Evolutionary conservation across 441 rosid species (phyloP).

Genomic region (Pelargonium exstipulatum): DNA sequence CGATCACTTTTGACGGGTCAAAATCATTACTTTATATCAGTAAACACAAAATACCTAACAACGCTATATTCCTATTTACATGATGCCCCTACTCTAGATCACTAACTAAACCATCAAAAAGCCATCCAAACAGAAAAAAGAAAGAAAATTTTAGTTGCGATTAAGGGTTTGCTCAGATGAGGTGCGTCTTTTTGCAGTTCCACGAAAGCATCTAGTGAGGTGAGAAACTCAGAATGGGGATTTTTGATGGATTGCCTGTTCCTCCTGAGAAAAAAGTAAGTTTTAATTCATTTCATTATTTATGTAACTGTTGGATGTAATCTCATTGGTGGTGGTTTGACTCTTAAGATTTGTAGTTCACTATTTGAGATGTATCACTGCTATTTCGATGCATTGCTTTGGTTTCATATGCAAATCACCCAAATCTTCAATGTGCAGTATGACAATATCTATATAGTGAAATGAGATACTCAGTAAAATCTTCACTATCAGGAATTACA

Average conservation of each 20-base stretch:
- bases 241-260: slow-evolving; percentile 86
- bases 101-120: background rate
- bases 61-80: too few relatives aligned
- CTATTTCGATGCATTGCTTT: background rate
- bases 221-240: slow-evolving; percentile 48
- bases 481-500: too few relatives aligned
- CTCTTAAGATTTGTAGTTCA: background rate
- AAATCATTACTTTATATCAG: background rate
- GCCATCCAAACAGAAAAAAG: background rate
- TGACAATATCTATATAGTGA: too few relatives aligned
- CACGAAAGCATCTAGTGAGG: slow-evolving; percentile 19
- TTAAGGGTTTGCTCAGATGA: background rate
- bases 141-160: background rate
- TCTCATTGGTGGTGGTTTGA: background rate
- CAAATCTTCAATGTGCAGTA: too few relatives aligned
- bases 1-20: background rate
- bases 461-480: too few relatives aligned
- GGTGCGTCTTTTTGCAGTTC: background rate
- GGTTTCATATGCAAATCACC: background rate
- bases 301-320: slow-evolving; percentile 3
- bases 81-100: background rate
- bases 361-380: background rate
- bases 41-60: background rate
- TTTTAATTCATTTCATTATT: slow-evolving; percentile 7
- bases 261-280: slow-evolving; percentile 81